Evolutionary conservation across 2,329 filamentous ascomycete genomes (phyloP).

Genomic region (Talaromyces rugulosus): DNA sequence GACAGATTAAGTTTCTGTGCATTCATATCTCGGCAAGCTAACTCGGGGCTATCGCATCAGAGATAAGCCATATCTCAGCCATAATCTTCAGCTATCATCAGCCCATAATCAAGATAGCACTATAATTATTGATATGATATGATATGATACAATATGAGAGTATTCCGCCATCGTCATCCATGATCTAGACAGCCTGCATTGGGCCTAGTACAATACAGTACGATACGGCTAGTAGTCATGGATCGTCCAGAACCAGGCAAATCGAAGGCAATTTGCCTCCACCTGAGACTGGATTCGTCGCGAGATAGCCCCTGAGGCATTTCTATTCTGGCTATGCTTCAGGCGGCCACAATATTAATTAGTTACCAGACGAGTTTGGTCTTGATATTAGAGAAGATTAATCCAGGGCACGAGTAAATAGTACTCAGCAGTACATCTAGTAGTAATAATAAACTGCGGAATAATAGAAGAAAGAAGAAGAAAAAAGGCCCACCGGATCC

Average conservation of each 20-base stretch:
- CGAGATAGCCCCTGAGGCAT: slow-evolving; percentile 8
- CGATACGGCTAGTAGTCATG: background rate
- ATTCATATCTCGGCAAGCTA: background rate
- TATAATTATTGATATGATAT: background rate
- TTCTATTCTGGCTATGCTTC: slow-evolving; percentile 1
- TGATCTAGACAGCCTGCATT: background rate
- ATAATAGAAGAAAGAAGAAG: background rate
- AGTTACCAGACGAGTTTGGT: background rate
- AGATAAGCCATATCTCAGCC: background rate
- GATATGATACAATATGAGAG: too few relatives aligned
- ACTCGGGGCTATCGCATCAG: too few relatives aligned
- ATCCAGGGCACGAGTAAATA: background rate
- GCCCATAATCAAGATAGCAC: too few relatives aligned
- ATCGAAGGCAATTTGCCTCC: background rate
- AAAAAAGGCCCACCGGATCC: background rate
- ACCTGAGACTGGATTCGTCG: slow-evolving; percentile 3
- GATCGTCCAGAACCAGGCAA: background rate
- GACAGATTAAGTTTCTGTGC: too few relatives aligned
- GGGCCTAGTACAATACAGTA: background rate
- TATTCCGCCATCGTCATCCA: background rate
- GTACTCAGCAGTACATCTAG: background rate
- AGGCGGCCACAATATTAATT: background rate
- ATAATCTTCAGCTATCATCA: background rate
- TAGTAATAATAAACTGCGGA: background rate
- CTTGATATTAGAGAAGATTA: too few relatives aligned